These are phyloP conservation scores for Melastoma malabathricum DNA, from an alignment of 345 rosid genomes.

Conservation along the genomic window DNA sequence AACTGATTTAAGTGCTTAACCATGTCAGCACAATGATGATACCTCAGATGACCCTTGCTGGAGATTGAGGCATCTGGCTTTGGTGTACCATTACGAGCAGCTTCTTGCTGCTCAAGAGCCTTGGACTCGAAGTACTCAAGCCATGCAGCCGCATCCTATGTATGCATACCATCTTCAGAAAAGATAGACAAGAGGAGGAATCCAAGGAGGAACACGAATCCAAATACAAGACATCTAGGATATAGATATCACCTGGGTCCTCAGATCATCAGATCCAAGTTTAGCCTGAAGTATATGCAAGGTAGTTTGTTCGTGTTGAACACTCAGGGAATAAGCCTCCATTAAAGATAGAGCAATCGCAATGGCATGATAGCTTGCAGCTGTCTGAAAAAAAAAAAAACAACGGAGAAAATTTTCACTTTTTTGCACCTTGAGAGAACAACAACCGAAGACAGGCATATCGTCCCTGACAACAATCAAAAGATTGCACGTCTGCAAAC, in stretches of 20 bases:
- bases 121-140: conserved; percentile 94
- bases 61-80: conserved; percentile 96
- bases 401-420: background rate
- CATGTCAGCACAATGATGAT: conserved; percentile 2
- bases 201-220: too few relatives aligned
- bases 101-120: conserved; percentile 94
- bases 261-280: conserved; percentile 86
- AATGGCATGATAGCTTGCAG: conserved; percentile 98
- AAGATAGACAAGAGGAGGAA: too few relatives aligned
- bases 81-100: conserved; percentile 90
- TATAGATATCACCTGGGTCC: conserved; percentile 60
- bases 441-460: too few relatives aligned
- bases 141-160: conserved; percentile 97
- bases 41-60: conserved; percentile 99
- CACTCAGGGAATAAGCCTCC: conserved; percentile 91
- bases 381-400: conserved; percentile 47
- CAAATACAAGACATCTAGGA: conserved; percentile 3
- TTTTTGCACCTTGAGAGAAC: too few relatives aligned
- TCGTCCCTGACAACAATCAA: too few relatives aligned
- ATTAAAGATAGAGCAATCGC: conserved; percentile 94
- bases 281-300: conserved; percentile 85
- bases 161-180: conserved; percentile 2
- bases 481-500: too few relatives aligned
- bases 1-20: background rate
- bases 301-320: conserved; percentile 97